Conservation (phyloP, 2,329 filamentous ascomycete species). For the Drechslerella coelobrocha region DNA sequence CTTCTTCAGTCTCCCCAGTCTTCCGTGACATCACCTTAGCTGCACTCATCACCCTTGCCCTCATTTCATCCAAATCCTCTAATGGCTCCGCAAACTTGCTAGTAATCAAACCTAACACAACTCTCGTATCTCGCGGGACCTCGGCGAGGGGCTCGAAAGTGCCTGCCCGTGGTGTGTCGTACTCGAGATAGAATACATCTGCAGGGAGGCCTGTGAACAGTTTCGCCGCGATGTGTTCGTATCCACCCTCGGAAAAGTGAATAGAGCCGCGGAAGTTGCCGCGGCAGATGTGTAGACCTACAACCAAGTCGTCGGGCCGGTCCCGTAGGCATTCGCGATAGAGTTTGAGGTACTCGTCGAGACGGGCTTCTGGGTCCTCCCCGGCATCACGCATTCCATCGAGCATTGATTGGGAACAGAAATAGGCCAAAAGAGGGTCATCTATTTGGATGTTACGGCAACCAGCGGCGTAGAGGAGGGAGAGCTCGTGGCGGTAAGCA, state of each 20-base stretch:
- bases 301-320: constrained; percentile 74
- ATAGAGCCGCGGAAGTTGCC: constrained; percentile 72
- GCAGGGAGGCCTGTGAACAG: constrained; percentile 70
- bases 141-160: constrained; percentile 71
- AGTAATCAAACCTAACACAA: constrained; percentile 70
- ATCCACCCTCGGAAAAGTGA: constrained; percentile 71
- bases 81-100: constrained; percentile 67
- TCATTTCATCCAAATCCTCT: constrained; percentile 70
- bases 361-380: constrained; percentile 73
- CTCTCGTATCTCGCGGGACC: constrained; percentile 68
- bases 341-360: constrained; percentile 76
- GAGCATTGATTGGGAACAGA: constrained; percentile 75
- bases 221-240: constrained; percentile 72
- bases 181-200: constrained; percentile 73
- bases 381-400: constrained; percentile 72
- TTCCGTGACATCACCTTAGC: constrained; percentile 75
- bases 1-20: constrained; percentile 68
- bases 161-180: constrained; percentile 70
- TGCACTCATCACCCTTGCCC: constrained; percentile 66
- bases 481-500: constrained; percentile 70
- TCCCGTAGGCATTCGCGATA: constrained; percentile 72
- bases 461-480: constrained; percentile 68
- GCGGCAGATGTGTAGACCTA: constrained; percentile 77
- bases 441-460: constrained; percentile 73
- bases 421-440: constrained; percentile 73